A percentile compares a stretch with the other conserved stretches of the same genome.
These are phyloP conservation scores for Panaeolus papilionaceus DNA, from an alignment of 768 basidiomycete genomes.

Conservation along the genomic window DNA sequence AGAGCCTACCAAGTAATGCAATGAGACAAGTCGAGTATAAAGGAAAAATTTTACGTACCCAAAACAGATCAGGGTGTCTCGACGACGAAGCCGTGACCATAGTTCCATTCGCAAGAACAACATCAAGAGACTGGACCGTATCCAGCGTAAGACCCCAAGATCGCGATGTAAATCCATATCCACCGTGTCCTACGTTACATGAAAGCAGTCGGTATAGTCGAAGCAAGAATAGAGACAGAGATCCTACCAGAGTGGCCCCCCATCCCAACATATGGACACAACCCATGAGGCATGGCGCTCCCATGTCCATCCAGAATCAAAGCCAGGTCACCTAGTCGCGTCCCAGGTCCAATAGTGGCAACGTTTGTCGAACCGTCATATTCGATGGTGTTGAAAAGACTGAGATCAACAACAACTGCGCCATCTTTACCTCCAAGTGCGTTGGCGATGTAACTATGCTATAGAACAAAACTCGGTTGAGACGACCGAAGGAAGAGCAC, in stretches of 20 bases:
- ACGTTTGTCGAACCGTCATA: constrained; percentile 39
- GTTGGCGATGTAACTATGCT: constrained; percentile 59
- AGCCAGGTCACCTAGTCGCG: constrained; percentile 53
- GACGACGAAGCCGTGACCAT: constrained; percentile 44
- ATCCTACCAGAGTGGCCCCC: constrained; percentile 53
- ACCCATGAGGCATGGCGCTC: constrained; percentile 58
- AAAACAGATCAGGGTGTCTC: constrained; percentile 55
- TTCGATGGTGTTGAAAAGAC: constrained; percentile 43
- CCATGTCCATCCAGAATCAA: constrained; percentile 42
- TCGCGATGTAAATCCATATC: constrained; percentile 55
- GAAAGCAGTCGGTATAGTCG: not conserved
- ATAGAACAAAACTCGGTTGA: not conserved
- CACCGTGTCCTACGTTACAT: constrained; percentile 49
- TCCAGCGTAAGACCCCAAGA: constrained; percentile 60
- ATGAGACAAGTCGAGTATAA: not conserved
- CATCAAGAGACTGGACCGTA: constrained; percentile 43
- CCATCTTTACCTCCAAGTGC: constrained; percentile 52
- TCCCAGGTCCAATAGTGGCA: constrained; percentile 49
- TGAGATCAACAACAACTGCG: constrained; percentile 52
- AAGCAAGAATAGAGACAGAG: not conserved
- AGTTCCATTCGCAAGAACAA: constrained; percentile 53
- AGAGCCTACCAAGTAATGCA: not conserved
- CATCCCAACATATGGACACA: constrained; percentile 57
- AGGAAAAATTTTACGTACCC: constrained; percentile 37
- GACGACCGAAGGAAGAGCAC: constrained; percentile 5